phyloP scores from a whole-genome alignment of 2,329 filamentous ascomycete genomes.

The Ceratocystis alfenasii region DNA sequence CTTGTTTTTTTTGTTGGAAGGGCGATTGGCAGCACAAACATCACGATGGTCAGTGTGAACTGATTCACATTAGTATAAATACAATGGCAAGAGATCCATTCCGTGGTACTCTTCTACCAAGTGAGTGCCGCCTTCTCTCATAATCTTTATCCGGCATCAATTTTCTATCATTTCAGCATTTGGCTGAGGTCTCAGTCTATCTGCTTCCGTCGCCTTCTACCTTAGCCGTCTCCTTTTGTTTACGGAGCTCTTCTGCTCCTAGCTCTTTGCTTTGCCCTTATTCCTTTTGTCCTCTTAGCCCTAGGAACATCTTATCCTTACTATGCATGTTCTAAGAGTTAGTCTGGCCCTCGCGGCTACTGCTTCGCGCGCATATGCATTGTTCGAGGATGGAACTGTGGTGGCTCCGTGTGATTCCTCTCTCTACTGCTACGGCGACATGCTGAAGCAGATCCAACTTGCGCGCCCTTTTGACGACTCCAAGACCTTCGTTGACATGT shows the following conservation, averaged over 20 bases:
- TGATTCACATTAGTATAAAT: background rate
- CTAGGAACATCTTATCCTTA: background rate
- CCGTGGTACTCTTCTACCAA: background rate
- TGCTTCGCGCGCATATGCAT: conserved; percentile 27
- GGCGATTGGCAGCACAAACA: background rate
- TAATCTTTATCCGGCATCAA: background rate
- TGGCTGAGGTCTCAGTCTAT: background rate
- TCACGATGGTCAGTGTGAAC: background rate
- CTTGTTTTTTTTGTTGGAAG: background rate
- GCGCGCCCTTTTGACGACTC: conserved; percentile 54
- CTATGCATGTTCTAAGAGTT: conserved; percentile 3
- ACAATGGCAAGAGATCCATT: background rate
- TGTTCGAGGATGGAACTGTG: conserved; percentile 49
- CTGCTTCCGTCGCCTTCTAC: background rate
- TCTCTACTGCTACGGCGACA: conserved; percentile 54
- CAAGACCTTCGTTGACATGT: conserved; percentile 62
- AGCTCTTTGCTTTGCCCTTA: background rate
- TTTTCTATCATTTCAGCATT: background rate
- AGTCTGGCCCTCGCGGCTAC: conserved; percentile 13
- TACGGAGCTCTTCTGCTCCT: background rate
- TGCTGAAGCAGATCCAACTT: conserved; percentile 50
- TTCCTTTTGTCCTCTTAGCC: background rate
- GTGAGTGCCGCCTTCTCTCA: background rate
- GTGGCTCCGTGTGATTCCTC: conserved; percentile 55
- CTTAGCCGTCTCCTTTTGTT: background rate